Conservation (phyloP, 208 protist genomes). For the Trypanosomatidae sp. region DNA sequence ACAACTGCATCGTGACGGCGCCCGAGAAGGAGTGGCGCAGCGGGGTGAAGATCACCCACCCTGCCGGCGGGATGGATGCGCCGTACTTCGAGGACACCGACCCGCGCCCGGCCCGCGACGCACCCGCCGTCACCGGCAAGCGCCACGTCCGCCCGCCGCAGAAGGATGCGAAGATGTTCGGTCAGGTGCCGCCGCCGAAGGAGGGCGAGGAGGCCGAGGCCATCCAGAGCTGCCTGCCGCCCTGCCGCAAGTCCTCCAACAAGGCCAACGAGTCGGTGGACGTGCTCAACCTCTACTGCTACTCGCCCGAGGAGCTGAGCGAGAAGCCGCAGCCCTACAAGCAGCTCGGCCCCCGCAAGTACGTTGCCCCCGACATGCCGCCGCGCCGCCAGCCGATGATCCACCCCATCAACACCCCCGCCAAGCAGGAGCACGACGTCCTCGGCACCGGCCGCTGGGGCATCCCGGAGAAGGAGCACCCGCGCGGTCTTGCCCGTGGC, state of each 20-base stretch:
- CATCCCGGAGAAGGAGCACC: conserved; percentile 39
- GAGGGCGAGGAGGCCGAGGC: conserved; percentile 9
- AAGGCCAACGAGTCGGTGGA: conserved; percentile 72
- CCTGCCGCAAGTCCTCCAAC: conserved; percentile 44
- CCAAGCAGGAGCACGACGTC: conserved; percentile 81
- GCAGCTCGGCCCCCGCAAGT: conserved; percentile 57
- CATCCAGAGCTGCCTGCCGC: conserved; percentile 19
- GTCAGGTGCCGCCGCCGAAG: conserved; percentile 3
- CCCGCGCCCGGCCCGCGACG: conserved; percentile 43
- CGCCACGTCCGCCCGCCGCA: conserved; percentile 34
- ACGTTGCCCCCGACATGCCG: conserved; percentile 46
- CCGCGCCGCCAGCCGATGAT: conserved; percentile 43
- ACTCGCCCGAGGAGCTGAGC: conserved; percentile 62
- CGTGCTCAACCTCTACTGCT: conserved; percentile 73
- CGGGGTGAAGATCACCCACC: conserved; percentile 35
- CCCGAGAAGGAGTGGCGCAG: conserved; percentile 37
- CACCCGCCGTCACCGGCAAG: conserved; percentile 24
- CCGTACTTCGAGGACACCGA: conserved; percentile 68
- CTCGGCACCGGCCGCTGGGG: conserved; percentile 69
- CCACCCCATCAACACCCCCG: conserved; percentile 49
- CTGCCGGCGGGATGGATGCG: conserved; percentile 35
- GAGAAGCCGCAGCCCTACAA: conserved; percentile 46
- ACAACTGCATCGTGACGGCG: conserved; percentile 41
- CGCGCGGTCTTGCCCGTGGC: conserved; percentile 37
- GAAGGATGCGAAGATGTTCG: conserved; percentile 32